A percentile compares a stretch with the other conserved stretches of the same genome.
phyloP scores from a whole-genome alignment of 1,284 basidiomycete genomes.

The Cutaneotrichosporon sp. region DNA sequence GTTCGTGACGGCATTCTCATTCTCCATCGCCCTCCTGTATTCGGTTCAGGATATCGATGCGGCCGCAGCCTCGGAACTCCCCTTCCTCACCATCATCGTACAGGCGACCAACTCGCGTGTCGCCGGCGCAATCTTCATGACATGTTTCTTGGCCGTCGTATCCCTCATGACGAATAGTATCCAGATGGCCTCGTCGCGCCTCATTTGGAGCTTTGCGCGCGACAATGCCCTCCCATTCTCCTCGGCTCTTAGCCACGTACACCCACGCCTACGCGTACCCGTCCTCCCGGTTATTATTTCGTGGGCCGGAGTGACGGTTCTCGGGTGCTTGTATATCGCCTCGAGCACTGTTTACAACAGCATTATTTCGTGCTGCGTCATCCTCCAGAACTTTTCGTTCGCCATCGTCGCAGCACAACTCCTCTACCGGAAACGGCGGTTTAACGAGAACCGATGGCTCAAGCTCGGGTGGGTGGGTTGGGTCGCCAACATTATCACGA shows the following conservation, averaged over 20 bases:
- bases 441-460: constrained; percentile 22
- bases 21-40: constrained; percentile 21
- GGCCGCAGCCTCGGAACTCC: constrained; percentile 15
- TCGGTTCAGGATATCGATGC: constrained; percentile 21
- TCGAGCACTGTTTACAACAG: constrained; percentile 23
- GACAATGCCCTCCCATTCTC: constrained; percentile 22
- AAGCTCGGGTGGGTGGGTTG: constrained; percentile 19
- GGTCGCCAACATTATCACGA: constrained; percentile 16
- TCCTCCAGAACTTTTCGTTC: constrained; percentile 21
- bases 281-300: constrained; percentile 20
- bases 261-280: constrained; percentile 19
- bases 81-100: constrained; percentile 23
- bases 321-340: constrained; percentile 24
- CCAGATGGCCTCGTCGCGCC: constrained; percentile 20
- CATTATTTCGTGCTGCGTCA: constrained; percentile 24
- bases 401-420: constrained; percentile 15
- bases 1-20: constrained; percentile 17
- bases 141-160: constrained; percentile 15
- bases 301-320: constrained; percentile 16
- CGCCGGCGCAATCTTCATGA: constrained; percentile 18
- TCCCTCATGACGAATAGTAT: constrained; percentile 21
- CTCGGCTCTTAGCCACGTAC: constrained; percentile 7
- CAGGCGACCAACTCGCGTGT: constrained; percentile 19
- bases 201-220: constrained; percentile 24
- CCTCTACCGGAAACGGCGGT: constrained; percentile 14